phyloP scores from a whole-genome alignment of 1,284 basidiomycete species.

The Termitomyces sp. region DNA sequence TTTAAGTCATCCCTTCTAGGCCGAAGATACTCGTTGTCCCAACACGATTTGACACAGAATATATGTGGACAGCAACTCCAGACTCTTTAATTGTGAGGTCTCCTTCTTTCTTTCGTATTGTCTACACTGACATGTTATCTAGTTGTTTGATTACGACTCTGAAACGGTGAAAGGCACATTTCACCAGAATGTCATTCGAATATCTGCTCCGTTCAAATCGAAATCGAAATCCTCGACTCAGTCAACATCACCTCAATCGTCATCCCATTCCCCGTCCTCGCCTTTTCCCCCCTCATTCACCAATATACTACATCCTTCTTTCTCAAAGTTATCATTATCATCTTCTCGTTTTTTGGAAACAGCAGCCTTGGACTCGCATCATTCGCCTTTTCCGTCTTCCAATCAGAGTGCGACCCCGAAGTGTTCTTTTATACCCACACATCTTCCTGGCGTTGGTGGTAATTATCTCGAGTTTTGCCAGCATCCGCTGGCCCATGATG shows the following conservation, averaged over 20 bases:
- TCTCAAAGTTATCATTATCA: slow-evolving; percentile 19
- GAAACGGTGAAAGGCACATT: slow-evolving; percentile 42
- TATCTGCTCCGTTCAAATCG: slow-evolving; percentile 25
- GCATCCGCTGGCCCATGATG: slow-evolving; percentile 27
- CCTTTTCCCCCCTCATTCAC: slow-evolving; percentile 5
- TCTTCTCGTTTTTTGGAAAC: slow-evolving; percentile 3
- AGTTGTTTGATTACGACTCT: slow-evolving; percentile 45
- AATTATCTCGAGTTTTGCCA: slow-evolving; percentile 22
- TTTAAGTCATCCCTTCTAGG: slow-evolving; percentile 23
- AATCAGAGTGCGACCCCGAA: slow-evolving; percentile 7
- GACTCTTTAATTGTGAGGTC: slow-evolving; percentile 41
- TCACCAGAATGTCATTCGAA: slow-evolving; percentile 39
- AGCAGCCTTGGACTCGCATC: not conserved
- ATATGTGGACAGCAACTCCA: slow-evolving; percentile 47
- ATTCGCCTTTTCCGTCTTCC: slow-evolving; percentile 9
- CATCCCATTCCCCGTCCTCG: not conserved
- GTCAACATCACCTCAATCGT: slow-evolving; percentile 9
- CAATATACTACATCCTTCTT: not conserved
- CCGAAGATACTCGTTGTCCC: slow-evolving; percentile 49
- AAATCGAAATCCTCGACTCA: slow-evolving; percentile 14
- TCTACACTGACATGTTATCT: not conserved
- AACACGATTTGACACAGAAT: slow-evolving; percentile 51
- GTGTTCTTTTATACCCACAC: slow-evolving; percentile 19
- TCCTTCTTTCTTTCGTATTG: not conserved
- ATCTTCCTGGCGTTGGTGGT: slow-evolving; percentile 20